Evolutionary conservation across 305 asterid species (phyloP).

Genomic region (Stenogyne calaminthoides): DNA sequence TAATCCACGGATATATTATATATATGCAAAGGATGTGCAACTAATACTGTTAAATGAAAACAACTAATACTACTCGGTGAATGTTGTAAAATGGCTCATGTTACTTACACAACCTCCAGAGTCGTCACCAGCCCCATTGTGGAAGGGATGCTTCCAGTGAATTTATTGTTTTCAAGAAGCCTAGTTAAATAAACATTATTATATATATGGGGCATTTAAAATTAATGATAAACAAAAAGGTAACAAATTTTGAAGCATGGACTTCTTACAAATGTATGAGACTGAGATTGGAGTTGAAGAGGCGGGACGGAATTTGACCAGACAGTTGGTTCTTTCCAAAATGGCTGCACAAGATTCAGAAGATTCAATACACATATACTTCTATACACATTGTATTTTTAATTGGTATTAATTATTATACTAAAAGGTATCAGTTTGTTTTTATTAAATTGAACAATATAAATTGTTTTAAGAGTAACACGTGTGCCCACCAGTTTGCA

Average conservation of each 20-base stretch:
- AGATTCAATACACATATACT: neutral
- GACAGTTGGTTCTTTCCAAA: slow-evolving; percentile 73
- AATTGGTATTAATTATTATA: too few species aligned
- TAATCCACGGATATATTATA: slow-evolving; percentile 9
- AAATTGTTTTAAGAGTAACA: too few species aligned
- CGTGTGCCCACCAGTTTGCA: too few species aligned
- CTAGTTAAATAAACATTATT: slow-evolving; percentile 37
- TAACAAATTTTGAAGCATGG: neutral
- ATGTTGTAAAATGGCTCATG: neutral
- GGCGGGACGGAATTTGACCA: slow-evolving; percentile 65
- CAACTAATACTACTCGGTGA: too few species aligned
- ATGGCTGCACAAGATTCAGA: slow-evolving; percentile 56
- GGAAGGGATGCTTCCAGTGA: slow-evolving; percentile 66
- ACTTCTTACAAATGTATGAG: slow-evolving; percentile 86
- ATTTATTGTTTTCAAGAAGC: slow-evolving; percentile 64
- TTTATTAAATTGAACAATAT: too few species aligned
- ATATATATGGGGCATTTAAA: neutral
- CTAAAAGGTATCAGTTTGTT: too few species aligned
- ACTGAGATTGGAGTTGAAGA: slow-evolving; percentile 54
- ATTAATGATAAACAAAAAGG: neutral
- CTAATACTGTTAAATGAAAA: too few species aligned
- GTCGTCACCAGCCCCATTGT: slow-evolving; percentile 56
- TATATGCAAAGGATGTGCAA: neutral
- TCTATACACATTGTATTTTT: too few species aligned
- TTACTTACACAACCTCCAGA: slow-evolving; percentile 85